Evolutionary conservation across 768 basidiomycete genomes (phyloP), one percentile per base, ranked within the genome.

Genomic region (Rhizopogon salebrosus): DNA sequence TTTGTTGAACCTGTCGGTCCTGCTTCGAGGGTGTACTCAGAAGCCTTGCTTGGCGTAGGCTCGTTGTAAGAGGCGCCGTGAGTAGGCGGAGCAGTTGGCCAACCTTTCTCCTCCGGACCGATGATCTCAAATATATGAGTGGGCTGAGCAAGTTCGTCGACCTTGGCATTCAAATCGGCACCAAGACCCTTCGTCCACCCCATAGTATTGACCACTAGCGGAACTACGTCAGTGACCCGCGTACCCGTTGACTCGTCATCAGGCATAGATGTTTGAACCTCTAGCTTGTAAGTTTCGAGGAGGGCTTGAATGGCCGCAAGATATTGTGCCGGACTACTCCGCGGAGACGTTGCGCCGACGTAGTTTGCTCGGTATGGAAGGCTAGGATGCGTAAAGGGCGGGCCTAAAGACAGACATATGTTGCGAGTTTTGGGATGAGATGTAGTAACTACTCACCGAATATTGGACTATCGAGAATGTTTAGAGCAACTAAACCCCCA

Each of bases 151-250:
- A 84, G 70, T 9, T 78, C 78, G 59, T 94, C 85, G 43, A 99
- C 85, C 56, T 79, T 80, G 13, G 64, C 65, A 2, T 83, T 80
- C 10, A 98, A 70, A 60, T 95, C 90, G 14, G 83, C 85, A 3
- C 95, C 95, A 3, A 97, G 80, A 6, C 95, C 95, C 65, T 95
- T 98, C 5, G 80, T 80, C 95, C 95, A 99, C 2, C 95, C 95
- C 84, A 95, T 95, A 0, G 91, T 98, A 65, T 98, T 99, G 49
- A 98, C 80, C 14, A 98, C 82, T 16, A 98, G 80, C 0, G 95
- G 95, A 4, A 94, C 80, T 24, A 70, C 55, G 45, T 87, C 83
- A 6, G 64, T 60, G 22, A 87, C 76, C 38, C 79, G 75, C 27
- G 57, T 56, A 41, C 75, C 72, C 0, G 45, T 63, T 14, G 51